Evolutionary conservation across 192 early-diverging fungal species (phyloP).

Genomic region (Tieghemiomyces parasiticus): DNA sequence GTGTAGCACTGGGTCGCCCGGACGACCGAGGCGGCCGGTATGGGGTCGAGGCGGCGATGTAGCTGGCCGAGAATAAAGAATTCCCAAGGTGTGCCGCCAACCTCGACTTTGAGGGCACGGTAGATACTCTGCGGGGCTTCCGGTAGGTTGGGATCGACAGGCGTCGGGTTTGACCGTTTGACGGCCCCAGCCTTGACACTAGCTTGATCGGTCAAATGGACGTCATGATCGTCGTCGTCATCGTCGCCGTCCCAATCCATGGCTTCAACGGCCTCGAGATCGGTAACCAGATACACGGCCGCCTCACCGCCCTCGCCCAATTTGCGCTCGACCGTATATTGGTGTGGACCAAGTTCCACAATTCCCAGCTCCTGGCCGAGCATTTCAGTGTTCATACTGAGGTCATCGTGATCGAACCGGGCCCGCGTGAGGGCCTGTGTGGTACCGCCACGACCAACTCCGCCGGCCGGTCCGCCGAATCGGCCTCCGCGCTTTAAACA

Average conservation of each 20-base stretch:
- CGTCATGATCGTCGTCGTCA: neutral
- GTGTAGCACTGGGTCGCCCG: neutral
- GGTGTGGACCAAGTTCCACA: conserved; percentile 6
- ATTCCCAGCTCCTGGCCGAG: conserved; percentile 9
- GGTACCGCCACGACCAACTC: neutral
- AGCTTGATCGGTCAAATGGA: neutral
- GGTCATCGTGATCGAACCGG: conserved; percentile 2
- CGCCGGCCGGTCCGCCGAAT: neutral
- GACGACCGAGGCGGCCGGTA: neutral
- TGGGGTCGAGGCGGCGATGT: neutral
- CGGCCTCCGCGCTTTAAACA: conserved; percentile 1
- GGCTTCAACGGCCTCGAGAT: conserved; percentile 8
- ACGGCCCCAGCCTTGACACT: neutral
- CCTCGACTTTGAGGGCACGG: conserved; percentile 7
- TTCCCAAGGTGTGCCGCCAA: conserved; percentile 7
- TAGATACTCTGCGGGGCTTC: neutral
- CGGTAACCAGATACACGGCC: conserved; percentile 7
- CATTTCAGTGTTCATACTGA: conserved; percentile 11
- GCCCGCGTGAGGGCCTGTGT: neutral
- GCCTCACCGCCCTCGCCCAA: conserved; percentile 10
- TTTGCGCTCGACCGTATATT: conserved; percentile 7
- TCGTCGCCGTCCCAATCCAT: conserved; percentile 6
- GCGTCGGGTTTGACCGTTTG: too few relatives aligned
- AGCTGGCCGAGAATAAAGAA: conserved; percentile 2
- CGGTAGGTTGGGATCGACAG: neutral